Evolutionary conservation across 352 stramenopile genomes (phyloP).

Genomic region (Phytopythium mirpurense): DNA sequence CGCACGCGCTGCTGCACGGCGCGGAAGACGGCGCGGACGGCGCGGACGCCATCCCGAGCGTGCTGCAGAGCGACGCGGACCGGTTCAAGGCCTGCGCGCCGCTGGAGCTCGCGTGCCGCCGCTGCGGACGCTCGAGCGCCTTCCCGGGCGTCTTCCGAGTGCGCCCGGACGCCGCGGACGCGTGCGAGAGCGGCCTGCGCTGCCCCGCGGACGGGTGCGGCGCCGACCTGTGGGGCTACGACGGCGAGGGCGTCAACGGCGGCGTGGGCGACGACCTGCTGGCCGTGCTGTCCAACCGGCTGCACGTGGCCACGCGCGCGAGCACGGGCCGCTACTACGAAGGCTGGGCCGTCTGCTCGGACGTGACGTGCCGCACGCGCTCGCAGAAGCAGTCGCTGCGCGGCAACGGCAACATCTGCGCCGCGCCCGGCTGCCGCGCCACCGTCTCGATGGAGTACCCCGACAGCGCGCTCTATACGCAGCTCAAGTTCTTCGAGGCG

Average conservation of each 20-base stretch:
- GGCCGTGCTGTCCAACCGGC: constrained; percentile 74
- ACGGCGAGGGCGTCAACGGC: constrained; percentile 71
- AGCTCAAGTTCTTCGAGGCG: constrained; percentile 97
- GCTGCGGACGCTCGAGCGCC: constrained; percentile 52
- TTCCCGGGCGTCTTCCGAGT: constrained; percentile 71
- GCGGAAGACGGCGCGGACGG: constrained; percentile 85
- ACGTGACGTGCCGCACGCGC: constrained; percentile 91
- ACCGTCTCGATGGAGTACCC: constrained; percentile 85
- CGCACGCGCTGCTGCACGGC: constrained; percentile 63
- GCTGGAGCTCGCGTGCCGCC: constrained; percentile 69
- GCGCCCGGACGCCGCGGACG: constrained; percentile 18
- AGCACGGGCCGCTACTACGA: constrained; percentile 89
- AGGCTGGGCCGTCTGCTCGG: constrained; percentile 91
- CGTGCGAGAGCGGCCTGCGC: constrained; percentile 45
- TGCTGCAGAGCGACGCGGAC: constrained; percentile 83
- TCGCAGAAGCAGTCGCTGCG: constrained; percentile 95
- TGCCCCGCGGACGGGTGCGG: constrained; percentile 54
- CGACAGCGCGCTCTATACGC: constrained; percentile 91
- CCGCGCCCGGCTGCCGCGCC: constrained; percentile 89
- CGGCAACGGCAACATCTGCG: constrained; percentile 91
- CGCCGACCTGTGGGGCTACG: constrained; percentile 79
- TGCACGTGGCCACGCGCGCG: constrained; percentile 76
- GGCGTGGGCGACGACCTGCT: constrained; percentile 68
- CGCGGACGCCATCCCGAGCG: constrained; percentile 82
- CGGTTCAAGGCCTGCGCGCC: constrained; percentile 85